phyloP scores from a whole-genome alignment of 805 yeast species.

The Ogataea polymorpha region DNA sequence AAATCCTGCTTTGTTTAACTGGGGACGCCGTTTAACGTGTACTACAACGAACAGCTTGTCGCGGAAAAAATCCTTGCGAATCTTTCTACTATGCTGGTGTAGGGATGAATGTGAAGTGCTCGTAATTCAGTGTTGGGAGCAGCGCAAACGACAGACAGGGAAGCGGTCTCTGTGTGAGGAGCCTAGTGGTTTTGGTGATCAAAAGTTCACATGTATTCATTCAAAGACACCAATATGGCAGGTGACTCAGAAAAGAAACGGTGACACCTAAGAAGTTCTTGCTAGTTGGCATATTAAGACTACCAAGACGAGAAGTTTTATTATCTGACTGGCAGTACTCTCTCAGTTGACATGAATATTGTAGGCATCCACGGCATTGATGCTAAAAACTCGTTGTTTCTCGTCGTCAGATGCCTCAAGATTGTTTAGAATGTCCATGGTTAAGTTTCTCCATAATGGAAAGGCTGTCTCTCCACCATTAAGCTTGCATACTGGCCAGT shows the following conservation, averaged over 20 bases:
- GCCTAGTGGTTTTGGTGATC: slow-evolving; percentile 11
- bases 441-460: not conserved
- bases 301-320: not conserved
- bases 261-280: slow-evolving; percentile 42
- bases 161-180: no score
- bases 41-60: no score
- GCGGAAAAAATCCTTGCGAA: no score
- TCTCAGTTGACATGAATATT: not conserved
- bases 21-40: no score
- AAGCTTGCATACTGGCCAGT: slow-evolving; percentile 1
- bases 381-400: not conserved
- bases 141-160: no score
- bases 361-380: not conserved
- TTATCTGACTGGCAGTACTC: not conserved
- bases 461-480: not conserved
- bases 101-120: no score
- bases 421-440: not conserved
- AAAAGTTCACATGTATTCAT: slow-evolving; percentile 8
- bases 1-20: no score
- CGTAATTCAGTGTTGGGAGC: no score
- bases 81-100: no score
- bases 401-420: not conserved
- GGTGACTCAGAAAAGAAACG: slow-evolving; percentile 36
- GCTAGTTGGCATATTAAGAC: slow-evolving; percentile 12
- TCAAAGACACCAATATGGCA: slow-evolving; percentile 49